A percentile compares a stretch with the other conserved stretches of the same genome.
Evolutionary conservation across 257 asterid species (phyloP).

Genomic region (Nicotiana obtusifolia): DNA sequence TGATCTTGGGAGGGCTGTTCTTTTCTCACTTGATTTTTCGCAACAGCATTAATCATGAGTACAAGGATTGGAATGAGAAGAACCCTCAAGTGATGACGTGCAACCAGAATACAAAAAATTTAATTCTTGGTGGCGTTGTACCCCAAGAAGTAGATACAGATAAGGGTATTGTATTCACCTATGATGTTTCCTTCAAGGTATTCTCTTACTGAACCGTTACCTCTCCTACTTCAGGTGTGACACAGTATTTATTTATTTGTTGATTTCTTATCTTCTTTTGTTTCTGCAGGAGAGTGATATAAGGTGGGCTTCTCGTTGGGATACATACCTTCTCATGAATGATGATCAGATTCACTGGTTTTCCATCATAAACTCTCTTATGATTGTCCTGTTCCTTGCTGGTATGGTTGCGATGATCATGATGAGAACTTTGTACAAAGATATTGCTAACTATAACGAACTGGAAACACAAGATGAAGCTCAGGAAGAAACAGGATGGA

Average conservation of each 20-base stretch:
- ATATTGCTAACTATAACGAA: constrained; percentile 84
- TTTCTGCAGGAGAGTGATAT: constrained; percentile 58
- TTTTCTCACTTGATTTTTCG: constrained; percentile 7
- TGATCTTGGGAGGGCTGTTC: not conserved
- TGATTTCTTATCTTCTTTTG: constrained; percentile 6
- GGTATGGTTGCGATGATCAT: constrained; percentile 95
- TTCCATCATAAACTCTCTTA: constrained; percentile 76
- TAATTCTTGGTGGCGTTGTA: constrained; percentile 59
- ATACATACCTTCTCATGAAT: constrained; percentile 85
- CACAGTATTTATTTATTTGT: not conserved
- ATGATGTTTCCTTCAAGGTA: constrained; percentile 76
- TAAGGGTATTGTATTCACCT: constrained; percentile 59
- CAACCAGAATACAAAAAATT: constrained; percentile 59
- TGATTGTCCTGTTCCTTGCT: constrained; percentile 88
- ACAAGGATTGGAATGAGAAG: constrained; percentile 74
- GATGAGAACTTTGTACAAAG: constrained; percentile 89
- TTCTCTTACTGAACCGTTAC: not conserved
- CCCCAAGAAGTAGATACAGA: constrained; percentile 75
- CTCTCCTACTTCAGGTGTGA: not conserved
- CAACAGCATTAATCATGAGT: constrained; percentile 74
- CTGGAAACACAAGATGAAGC: constrained; percentile 85
- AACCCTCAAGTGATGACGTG: constrained; percentile 71
- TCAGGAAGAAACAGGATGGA: constrained; percentile 93
- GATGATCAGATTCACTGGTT: constrained; percentile 94
- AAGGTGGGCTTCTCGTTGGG: constrained; percentile 95